Conservation (phyloP, 768 basidiomycete species). For the Amanita rimosa region DNA sequence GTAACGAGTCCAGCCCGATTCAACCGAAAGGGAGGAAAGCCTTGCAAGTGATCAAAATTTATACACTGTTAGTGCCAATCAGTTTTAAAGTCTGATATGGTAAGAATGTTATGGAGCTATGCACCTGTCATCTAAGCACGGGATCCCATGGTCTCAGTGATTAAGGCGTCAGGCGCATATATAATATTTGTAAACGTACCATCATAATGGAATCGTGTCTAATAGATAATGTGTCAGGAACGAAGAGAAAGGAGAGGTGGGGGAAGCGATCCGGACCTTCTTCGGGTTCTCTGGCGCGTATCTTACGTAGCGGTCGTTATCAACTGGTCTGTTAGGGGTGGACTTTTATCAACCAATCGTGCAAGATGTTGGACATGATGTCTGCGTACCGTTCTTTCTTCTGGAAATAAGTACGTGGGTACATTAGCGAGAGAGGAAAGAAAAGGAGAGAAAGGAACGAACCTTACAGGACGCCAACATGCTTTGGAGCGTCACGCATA, state of each 20-base stretch:
- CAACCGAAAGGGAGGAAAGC: background rate
- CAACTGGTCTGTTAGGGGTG: constrained; percentile 44
- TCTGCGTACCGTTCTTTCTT: constrained; percentile 49
- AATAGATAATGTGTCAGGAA: background rate
- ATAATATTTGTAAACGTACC: constrained; percentile 33
- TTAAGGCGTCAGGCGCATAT: background rate
- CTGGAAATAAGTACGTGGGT: constrained; percentile 9
- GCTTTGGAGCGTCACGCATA: constrained; percentile 81
- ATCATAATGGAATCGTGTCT: constrained; percentile 79
- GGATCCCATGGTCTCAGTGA: background rate
- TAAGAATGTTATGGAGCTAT: background rate
- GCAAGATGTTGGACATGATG: constrained; percentile 1
- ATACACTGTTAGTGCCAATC: background rate
- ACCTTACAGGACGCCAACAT: constrained; percentile 94
- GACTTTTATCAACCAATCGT: background rate
- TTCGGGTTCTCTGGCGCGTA: constrained; percentile 78
- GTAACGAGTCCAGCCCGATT: no score
- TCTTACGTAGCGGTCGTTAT: constrained; percentile 75
- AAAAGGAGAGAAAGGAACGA: background rate
- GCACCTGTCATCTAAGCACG: no score
- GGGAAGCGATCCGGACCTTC: constrained; percentile 53
- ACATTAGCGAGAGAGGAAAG: background rate
- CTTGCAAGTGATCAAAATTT: background rate
- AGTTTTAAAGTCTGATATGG: background rate
- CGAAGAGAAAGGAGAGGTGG: background rate